Conservation (phyloP, 345 rosid genomes). For the Hirschfeldia incana region DNA sequence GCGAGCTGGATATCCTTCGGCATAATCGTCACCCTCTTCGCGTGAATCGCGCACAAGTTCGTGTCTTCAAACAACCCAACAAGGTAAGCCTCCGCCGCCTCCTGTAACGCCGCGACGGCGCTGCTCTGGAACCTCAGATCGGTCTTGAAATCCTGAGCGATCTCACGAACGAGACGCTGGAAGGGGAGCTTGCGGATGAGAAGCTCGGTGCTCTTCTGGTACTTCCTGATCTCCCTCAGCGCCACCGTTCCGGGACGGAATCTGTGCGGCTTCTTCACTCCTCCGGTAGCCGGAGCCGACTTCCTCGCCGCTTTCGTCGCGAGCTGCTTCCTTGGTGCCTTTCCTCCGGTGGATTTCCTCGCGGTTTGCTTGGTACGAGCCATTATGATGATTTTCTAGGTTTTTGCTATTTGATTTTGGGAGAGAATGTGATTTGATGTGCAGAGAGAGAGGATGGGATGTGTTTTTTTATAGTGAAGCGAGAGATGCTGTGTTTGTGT, state of each 20-base stretch:
- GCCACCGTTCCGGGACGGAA: slow-evolving; percentile 39
- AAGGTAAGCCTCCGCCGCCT: slow-evolving; percentile 56
- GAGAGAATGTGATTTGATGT: not conserved
- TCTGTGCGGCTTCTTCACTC: slow-evolving; percentile 63
- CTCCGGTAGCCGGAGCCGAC: slow-evolving; percentile 66
- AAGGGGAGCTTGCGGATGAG: slow-evolving; percentile 32
- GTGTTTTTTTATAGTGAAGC: slow-evolving; percentile 8
- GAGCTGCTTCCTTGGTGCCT: slow-evolving; percentile 62
- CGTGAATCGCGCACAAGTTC: slow-evolving; percentile 60
- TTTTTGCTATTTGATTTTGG: not conserved
- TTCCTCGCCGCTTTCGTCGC: slow-evolving; percentile 66
- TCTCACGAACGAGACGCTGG: slow-evolving; percentile 51
- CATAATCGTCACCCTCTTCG: slow-evolving; percentile 64
- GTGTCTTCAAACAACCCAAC: slow-evolving; percentile 62
- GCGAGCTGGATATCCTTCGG: slow-evolving; percentile 65
- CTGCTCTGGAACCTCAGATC: slow-evolving; percentile 66
- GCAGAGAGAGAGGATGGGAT: not conserved
- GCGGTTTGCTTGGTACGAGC: slow-evolving; percentile 73
- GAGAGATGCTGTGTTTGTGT: not conserved
- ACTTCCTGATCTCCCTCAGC: slow-evolving; percentile 31
- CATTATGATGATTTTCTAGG: not conserved
- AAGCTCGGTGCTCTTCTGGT: slow-evolving; percentile 36
- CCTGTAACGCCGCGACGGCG: slow-evolving; percentile 61
- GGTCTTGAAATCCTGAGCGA: slow-evolving; percentile 68
- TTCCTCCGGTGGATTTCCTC: slow-evolving; percentile 63